These are phyloP conservation scores for Auriscalpium microsporum DNA, from an alignment of 768 basidiomycete species.

Conservation along the genomic window DNA sequence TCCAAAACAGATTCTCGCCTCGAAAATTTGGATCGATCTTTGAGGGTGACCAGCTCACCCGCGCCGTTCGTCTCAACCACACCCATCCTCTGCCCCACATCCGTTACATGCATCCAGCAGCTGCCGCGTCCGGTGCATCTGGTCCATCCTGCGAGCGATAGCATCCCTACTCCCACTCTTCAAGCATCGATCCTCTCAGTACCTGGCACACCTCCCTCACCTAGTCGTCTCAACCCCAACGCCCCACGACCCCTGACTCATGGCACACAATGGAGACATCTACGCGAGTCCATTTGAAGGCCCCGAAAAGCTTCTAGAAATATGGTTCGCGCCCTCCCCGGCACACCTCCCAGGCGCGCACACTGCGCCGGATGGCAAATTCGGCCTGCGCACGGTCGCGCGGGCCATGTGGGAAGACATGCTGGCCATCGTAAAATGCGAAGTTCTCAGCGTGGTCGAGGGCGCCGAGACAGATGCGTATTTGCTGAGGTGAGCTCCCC, in stretches of 20 bases:
- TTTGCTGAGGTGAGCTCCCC: slow-evolving; percentile 68
- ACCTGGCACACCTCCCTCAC: background rate
- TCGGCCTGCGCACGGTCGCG: slow-evolving; percentile 71
- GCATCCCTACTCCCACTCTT: slow-evolving; percentile 1
- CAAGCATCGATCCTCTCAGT: slow-evolving; percentile 17
- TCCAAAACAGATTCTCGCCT: background rate
- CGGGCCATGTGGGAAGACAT: slow-evolving; percentile 88
- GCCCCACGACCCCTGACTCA: background rate
- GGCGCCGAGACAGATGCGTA: slow-evolving; percentile 94
- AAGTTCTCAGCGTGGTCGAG: slow-evolving; percentile 83
- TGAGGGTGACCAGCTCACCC: background rate
- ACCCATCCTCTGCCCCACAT: background rate
- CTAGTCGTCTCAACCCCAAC: background rate
- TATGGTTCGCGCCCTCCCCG: slow-evolving; percentile 89
- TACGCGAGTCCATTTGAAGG: slow-evolving; percentile 64
- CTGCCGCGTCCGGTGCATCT: background rate
- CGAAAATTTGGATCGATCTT: background rate
- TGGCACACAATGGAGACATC: slow-evolving; percentile 1
- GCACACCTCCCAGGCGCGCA: slow-evolving; percentile 44
- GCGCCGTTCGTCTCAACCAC: background rate
- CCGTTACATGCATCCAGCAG: slow-evolving; percentile 12
- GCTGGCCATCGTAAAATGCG: slow-evolving; percentile 94
- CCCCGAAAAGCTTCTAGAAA: slow-evolving; percentile 90
- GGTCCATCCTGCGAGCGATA: slow-evolving; percentile 1
- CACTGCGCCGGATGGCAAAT: slow-evolving; percentile 32